Conservation (phyloP, 2,329 filamentous ascomycete species). For the Bretziella fagacearum region DNA sequence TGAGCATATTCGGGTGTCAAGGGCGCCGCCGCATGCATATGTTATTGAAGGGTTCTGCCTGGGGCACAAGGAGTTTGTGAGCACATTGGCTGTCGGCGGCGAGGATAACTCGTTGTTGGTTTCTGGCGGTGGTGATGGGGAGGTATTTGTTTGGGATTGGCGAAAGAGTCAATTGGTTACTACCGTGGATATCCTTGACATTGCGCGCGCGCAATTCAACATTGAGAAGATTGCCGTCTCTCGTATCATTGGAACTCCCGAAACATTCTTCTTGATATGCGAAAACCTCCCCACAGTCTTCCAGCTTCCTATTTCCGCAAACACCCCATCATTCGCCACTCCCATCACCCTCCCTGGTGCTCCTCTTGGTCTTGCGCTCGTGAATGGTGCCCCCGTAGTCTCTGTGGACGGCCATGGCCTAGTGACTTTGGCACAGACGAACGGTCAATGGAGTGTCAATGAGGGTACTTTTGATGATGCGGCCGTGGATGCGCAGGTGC, state of each 20-base stretch:
- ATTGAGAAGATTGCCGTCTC: slow-evolving; percentile 30
- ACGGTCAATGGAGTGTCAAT: not conserved
- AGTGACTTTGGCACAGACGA: slow-evolving; percentile 11
- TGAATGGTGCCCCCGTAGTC: slow-evolving; percentile 26
- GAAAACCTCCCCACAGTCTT: slow-evolving; percentile 46
- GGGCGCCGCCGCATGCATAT: slow-evolving; percentile 65
- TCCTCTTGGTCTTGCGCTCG: slow-evolving; percentile 19
- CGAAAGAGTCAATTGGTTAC: slow-evolving; percentile 34
- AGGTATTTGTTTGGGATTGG: slow-evolving; percentile 77
- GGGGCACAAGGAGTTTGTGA: slow-evolving; percentile 75
- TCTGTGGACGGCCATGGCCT: slow-evolving; percentile 16
- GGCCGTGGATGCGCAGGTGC: slow-evolving; percentile 17
- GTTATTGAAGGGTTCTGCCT: slow-evolving; percentile 82
- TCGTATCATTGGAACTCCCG: slow-evolving; percentile 16
- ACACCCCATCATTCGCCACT: slow-evolving; percentile 36
- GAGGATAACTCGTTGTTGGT: slow-evolving; percentile 46
- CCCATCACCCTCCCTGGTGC: slow-evolving; percentile 18
- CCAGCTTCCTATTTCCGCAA: slow-evolving; percentile 37
- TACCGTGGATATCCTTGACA: slow-evolving; percentile 33
- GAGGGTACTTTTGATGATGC: slow-evolving; percentile 15
- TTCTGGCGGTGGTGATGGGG: slow-evolving; percentile 72
- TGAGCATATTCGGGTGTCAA: slow-evolving; percentile 72
- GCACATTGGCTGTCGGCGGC: slow-evolving; percentile 49
- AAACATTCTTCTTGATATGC: slow-evolving; percentile 26
- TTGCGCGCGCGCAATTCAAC: not conserved